Base-by-base conservation (phyloP, 1,284 basidiomycete genomes). In the Athelia psychrophila region DNA sequence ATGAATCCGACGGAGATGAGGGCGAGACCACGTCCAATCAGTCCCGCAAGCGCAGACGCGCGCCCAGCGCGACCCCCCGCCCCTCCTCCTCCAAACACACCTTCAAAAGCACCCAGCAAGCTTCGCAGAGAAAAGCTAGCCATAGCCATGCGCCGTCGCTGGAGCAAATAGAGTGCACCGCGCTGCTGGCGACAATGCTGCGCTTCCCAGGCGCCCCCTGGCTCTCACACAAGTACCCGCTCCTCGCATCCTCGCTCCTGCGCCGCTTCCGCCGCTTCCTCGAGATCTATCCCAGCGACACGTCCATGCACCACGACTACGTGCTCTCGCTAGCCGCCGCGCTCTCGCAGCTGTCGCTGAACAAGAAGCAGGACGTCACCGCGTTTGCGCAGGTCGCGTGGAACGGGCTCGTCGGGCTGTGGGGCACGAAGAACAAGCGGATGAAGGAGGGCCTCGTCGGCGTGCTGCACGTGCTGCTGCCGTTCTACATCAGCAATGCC, bases 231-330 rank as follows among this genome's bases (percentile, higher is more conserved):
- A 8, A 48, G 57, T 30, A 68, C 51, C 58, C 66, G 3, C 62
- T 74, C 47, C 67, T 83, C 27, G 70, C 84, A 1, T 63, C 70
- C 2, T 70, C 77, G 2, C 74, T 95, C 47, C 76, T 96, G 16
- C 64, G 67, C 50, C 85, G 85, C 42, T 76, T 94, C 32, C 69
- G 75, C 36, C 81, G 81, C 6, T 90, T 93, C 61, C 77, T 96
- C 44, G 67, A 72, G 8, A 64, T 73, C 38, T 89, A 87, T 62
- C 77, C 83, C 3, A 57, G 71, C 2, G 90, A 94, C 56, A 86
- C 86, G 0, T 86, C 88, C 2, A 77, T 93, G 3, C 83, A 93
- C 57, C 77, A 84, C 20, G 82, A 92, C 58, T 86, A 88, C 47
- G 73, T 96, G 13, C 70, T 74, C 12, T 78, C 84, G 1, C 69